Conservation (phyloP, 2,329 filamentous ascomycete genomes). For the Anthostomella pinea region DNA sequence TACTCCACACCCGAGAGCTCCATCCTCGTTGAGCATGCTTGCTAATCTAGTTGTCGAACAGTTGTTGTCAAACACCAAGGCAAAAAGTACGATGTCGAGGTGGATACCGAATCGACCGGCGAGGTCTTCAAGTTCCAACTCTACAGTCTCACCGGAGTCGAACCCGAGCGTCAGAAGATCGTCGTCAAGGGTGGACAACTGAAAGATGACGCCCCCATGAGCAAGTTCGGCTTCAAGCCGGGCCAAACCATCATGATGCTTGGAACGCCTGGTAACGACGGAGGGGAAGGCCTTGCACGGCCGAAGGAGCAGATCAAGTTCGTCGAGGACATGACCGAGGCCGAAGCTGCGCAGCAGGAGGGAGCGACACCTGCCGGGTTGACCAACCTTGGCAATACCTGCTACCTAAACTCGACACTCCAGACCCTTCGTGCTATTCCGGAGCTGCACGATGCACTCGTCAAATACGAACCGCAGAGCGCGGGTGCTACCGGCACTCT, state of each 20-base stretch:
- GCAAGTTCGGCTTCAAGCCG: slow-evolving; percentile 78
- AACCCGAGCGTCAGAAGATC: slow-evolving; percentile 95
- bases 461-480: slow-evolving; percentile 47
- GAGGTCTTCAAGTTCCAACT: slow-evolving; percentile 95
- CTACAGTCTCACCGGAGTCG: slow-evolving; percentile 91
- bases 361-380: slow-evolving; percentile 86
- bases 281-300: slow-evolving; percentile 56
- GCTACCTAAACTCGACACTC: slow-evolving; percentile 97
- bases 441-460: slow-evolving; percentile 79
- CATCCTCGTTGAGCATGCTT: neutral
- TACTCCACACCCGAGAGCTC: neutral
- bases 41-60: slow-evolving; percentile 37
- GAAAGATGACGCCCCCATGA: slow-evolving; percentile 90
- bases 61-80: slow-evolving; percentile 93
- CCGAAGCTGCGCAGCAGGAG: slow-evolving; percentile 77
- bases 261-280: slow-evolving; percentile 75
- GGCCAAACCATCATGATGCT: slow-evolving; percentile 94
- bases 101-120: slow-evolving; percentile 79
- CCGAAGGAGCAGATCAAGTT: slow-evolving; percentile 85
- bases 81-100: slow-evolving; percentile 91
- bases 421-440: slow-evolving; percentile 86
- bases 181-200: slow-evolving; percentile 90
- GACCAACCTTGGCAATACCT: slow-evolving; percentile 93
- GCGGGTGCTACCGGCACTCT: slow-evolving; percentile 23
- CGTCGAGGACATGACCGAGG: slow-evolving; percentile 95